Evolutionary conservation across 495 filamentous ascomycete species (phyloP), one percentile per base, ranked within the genome.

Genomic region (Penicillium psychrofluorescens): DNA sequence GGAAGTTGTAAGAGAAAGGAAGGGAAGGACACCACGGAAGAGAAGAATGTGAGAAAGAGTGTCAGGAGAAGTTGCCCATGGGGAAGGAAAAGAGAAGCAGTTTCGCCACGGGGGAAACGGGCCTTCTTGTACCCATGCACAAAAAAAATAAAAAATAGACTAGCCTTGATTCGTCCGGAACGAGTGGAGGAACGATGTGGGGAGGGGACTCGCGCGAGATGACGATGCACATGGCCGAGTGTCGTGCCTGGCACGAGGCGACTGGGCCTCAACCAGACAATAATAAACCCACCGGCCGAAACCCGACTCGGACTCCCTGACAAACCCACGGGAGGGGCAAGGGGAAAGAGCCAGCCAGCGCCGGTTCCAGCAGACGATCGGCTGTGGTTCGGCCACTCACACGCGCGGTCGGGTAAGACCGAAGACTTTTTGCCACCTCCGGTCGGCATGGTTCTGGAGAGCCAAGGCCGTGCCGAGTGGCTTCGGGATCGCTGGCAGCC

Each of bases 311-410:
- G 41, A 50, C 45, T 41, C 29, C 45, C 45, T 14, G 36, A 28
- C 6, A 15, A 56, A 46, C 13, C 50, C 50, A 56, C 52, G 3
- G 4, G 9, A 12, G 7, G 10, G n/a, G 4, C 22, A 11, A 11
- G 38, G 44, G 42, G 39, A 9, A 35, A 38, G 13, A 45, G 44
- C 56, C 56, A 56, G 48, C 49, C 53, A 56, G 27, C 27, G 40
- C 13, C n/a, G 10, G 41, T 46, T 43, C 56, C 50, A 56, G 35
- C 8, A 29, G 32, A 13, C 6, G 41, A 47, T 54, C 37, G 50
- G 56, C 43, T 46, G 31, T 44, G 56, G 56, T 56, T 53, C 46
- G 41, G 22, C 49, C 53, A 56, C 36, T 53, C 41, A 56, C 40
- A 48, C 44, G 38, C 36, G 38, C 12, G 37, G 13, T 46, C 41